Conservation (phyloP, 495 filamentous ascomycete species). For the Bombardia bombarda region DNA sequence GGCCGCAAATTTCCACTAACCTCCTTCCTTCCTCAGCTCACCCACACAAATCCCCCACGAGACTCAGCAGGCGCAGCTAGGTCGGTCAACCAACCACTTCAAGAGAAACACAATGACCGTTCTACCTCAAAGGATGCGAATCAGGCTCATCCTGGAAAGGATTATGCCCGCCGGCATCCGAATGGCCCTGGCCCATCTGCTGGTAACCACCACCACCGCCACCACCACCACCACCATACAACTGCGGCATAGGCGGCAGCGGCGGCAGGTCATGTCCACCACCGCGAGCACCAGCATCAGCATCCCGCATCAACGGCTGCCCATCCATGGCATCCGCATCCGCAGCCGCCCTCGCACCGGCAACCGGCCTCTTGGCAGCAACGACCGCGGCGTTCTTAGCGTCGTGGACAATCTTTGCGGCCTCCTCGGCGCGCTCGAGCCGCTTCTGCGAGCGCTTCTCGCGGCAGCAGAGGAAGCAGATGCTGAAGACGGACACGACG, state of each 20-base stretch:
- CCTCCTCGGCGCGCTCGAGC: constrained; percentile 22
- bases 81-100: no score
- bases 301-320: constrained; percentile 22
- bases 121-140: constrained; percentile 4
- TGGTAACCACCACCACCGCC: neutral
- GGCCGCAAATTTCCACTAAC: no score
- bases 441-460: constrained; percentile 26
- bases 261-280: constrained; percentile 7
- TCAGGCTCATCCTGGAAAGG: constrained; percentile 16
- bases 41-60: no score
- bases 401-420: constrained; percentile 29
- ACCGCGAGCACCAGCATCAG: no score
- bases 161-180: constrained; percentile 4
- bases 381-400: constrained; percentile 16
- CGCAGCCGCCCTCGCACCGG: constrained; percentile 50
- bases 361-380: constrained; percentile 14
- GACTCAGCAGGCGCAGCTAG: no score
- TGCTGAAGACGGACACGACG: constrained; percentile 14
- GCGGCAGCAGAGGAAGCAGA: constrained; percentile 35
- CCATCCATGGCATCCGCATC: constrained; percentile 59
- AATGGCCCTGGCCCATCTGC: neutral
- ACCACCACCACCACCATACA: constrained; percentile 1
- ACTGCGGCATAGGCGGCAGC: constrained; percentile 5
- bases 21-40: no score
- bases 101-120: no score